A percentile compares a stretch with the other conserved stretches of the same genome.
Evolutionary conservation across 2,329 filamentous ascomycete genomes (phyloP).

Genomic region (Mycogone perniciosa): DNA sequence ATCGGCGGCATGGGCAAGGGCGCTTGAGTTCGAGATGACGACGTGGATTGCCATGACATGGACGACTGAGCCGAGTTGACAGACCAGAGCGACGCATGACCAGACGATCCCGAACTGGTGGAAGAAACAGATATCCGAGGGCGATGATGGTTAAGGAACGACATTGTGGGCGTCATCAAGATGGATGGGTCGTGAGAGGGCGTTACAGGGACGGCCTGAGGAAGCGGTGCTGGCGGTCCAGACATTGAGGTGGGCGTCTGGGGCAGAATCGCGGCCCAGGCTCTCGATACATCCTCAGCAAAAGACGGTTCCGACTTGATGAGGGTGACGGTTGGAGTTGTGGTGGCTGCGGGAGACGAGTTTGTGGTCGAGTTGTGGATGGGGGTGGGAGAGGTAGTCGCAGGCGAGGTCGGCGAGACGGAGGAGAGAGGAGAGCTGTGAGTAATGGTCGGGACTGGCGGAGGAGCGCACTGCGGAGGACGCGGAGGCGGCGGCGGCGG

Average conservation of each 20-base stretch:
- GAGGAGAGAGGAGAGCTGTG: conserved; percentile 12
- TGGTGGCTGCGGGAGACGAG: neutral
- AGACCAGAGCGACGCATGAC: conserved; percentile 42
- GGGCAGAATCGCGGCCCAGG: conserved; percentile 8
- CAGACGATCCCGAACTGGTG: conserved; percentile 43
- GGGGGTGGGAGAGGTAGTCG: conserved; percentile 12
- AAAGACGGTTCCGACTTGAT: conserved; percentile 12
- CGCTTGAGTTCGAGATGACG: conserved; percentile 30
- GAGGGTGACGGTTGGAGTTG: conserved; percentile 9
- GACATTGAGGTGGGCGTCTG: neutral
- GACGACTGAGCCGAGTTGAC: conserved; percentile 34
- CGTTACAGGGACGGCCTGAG: neutral
- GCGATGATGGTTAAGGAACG: conserved; percentile 32
- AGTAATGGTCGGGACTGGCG: conserved; percentile 14
- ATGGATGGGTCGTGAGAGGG: conserved; percentile 19
- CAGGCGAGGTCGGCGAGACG: conserved; percentile 13
- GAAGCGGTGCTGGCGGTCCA: neutral
- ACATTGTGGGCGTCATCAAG: conserved; percentile 31
- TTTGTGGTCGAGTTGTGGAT: conserved; percentile 20
- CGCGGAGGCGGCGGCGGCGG: conserved; percentile 28
- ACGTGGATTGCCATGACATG: conserved; percentile 34
- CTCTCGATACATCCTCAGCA: conserved; percentile 9
- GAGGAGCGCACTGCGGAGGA: conserved; percentile 17
- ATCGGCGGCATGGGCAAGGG: conserved; percentile 31
- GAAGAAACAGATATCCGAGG: conserved; percentile 44